Evolutionary conservation across 352 stramenopile genomes (phyloP).

Genomic region (Globisporangium solare): DNA sequence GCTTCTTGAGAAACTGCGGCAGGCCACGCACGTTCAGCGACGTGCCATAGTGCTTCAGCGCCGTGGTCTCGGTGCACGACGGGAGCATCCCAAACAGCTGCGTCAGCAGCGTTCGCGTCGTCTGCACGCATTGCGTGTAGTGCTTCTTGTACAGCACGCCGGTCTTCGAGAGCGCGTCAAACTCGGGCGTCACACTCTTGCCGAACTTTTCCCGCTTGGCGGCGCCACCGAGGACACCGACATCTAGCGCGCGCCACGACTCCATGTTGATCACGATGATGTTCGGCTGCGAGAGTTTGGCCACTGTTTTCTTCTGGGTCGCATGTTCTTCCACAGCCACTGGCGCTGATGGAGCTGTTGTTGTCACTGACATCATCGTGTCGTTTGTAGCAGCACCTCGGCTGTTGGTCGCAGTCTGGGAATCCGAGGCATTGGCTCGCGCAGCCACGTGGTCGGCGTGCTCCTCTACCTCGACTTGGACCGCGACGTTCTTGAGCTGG

Average conservation of each 20-base stretch:
- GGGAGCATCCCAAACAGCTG: conserved; percentile 71
- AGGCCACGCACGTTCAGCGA: conserved; percentile 45
- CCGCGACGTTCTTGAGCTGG: conserved; percentile 31
- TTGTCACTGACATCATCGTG: neutral
- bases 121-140: conserved; percentile 69
- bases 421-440: neutral
- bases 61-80: conserved; percentile 61
- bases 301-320: neutral
- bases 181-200: conserved; percentile 52
- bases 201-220: conserved; percentile 33
- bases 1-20: conserved; percentile 62
- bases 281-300: conserved; percentile 30
- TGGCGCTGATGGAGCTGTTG: neutral
- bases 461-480: neutral
- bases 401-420: neutral
- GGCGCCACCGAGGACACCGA: conserved; percentile 53
- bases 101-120: conserved; percentile 57
- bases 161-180: conserved; percentile 47
- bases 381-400: neutral
- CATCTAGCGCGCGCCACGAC: conserved; percentile 61
- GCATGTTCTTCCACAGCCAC: neutral
- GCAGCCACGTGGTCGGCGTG: no score
- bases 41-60: conserved; percentile 53
- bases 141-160: conserved; percentile 64
- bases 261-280: conserved; percentile 78